Evolutionary conservation across 805 yeast genomes (phyloP).

Genomic region (Starmerella khaoyaiensis): DNA sequence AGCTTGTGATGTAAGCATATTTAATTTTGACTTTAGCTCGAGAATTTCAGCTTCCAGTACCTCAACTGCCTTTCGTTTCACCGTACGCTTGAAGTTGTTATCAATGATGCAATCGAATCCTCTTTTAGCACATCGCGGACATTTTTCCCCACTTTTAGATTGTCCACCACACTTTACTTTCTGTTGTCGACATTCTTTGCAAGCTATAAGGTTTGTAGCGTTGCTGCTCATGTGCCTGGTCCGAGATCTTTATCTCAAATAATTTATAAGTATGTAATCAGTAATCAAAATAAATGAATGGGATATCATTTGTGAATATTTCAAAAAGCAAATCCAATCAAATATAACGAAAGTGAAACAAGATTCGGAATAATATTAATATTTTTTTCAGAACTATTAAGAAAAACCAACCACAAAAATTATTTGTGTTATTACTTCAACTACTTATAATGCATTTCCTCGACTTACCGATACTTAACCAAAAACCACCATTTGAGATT

Average conservation of each 20-base stretch:
- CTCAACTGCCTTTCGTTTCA: slow-evolving; percentile 47
- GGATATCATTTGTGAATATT: too few relatives aligned
- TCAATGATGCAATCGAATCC: slow-evolving; percentile 58
- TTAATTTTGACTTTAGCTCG: slow-evolving; percentile 40
- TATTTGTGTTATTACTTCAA: too few relatives aligned
- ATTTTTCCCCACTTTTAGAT: slow-evolving; percentile 56
- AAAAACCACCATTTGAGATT: slow-evolving; percentile 16
- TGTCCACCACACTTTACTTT: slow-evolving; percentile 33
- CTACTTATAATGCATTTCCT: slow-evolving; percentile 24
- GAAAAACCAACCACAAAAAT: not conserved
- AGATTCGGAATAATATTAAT: not conserved
- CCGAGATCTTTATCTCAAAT: not conserved
- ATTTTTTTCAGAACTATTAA: not conserved
- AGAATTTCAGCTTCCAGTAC: slow-evolving; percentile 60
- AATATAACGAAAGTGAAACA: not conserved
- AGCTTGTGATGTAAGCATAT: not conserved
- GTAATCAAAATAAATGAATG: too few relatives aligned
- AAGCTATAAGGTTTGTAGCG: too few relatives aligned
- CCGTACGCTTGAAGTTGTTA: slow-evolving; percentile 75
- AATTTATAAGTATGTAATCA: not conserved
- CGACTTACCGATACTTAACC: slow-evolving; percentile 24
- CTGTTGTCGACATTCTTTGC: slow-evolving; percentile 93
- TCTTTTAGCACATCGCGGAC: slow-evolving; percentile 67
- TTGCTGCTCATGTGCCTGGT: slow-evolving; percentile 9
- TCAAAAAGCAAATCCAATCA: too few relatives aligned